Percentiles rank a stretch among this genome's conserved stretches.
Conservation (phyloP, 345 rosid genomes). For the Murraya paniculata region DNA sequence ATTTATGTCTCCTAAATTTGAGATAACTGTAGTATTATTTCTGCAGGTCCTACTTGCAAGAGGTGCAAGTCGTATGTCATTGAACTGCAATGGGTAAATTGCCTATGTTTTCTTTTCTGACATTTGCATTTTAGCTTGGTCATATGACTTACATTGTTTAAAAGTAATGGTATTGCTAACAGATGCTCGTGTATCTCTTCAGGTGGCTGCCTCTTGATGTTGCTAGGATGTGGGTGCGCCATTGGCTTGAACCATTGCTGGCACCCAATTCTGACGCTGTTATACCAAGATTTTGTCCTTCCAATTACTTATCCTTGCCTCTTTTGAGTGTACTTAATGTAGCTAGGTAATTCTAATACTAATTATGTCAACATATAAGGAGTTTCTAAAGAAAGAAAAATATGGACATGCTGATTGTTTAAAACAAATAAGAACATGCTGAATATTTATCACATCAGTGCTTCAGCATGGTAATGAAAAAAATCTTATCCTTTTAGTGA, state of each 20-base stretch:
- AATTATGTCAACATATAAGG: background rate
- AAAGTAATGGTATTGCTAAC: background rate
- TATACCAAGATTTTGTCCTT: conserved; percentile 72
- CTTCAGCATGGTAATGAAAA: background rate
- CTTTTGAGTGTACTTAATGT: conserved; percentile 84
- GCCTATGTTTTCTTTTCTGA: conserved; percentile 11
- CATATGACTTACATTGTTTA: background rate
- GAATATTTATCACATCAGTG: background rate
- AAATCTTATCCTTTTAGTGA: background rate
- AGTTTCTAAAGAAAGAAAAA: background rate
- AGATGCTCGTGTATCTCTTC: conserved; percentile 18
- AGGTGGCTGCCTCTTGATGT: conserved; percentile 98
- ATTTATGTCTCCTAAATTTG: conserved; percentile 3
- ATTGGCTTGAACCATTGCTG: conserved; percentile 91
- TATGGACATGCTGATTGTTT: background rate
- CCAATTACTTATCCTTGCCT: conserved; percentile 84
- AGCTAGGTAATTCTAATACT: conserved; percentile 61
- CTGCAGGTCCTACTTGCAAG: conserved; percentile 81
- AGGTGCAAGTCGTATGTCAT: conserved; percentile 72
- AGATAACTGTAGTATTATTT: conserved; percentile 14
- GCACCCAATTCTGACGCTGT: conserved; percentile 63
- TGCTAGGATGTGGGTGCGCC: conserved; percentile 98
- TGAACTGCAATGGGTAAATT: conserved; percentile 90
- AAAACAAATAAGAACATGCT: background rate
- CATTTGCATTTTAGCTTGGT: conserved; percentile 2